Evolutionary conservation across 2,329 filamentous ascomycete species (phyloP), one percentile per base, ranked within the genome.

Genomic region (Ambrosiella cleistominuta): DNA sequence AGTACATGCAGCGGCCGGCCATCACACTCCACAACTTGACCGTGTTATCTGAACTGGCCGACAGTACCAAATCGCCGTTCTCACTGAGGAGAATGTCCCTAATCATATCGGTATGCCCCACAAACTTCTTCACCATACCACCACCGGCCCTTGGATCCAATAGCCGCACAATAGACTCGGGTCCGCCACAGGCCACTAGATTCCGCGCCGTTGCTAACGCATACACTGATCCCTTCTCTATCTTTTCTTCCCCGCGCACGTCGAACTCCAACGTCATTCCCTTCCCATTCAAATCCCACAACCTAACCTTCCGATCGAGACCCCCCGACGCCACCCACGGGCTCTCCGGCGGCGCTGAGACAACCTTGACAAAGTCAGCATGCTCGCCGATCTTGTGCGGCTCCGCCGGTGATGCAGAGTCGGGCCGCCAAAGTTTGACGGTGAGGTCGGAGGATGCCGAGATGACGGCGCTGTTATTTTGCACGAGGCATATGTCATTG

Each of bases 1-100:
- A 98, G 70, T 96, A 88, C 85, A 97, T 91, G 75, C 93, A 98
- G 64, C 93, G 80, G 58, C 93, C 93, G 19, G 89, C 91, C 9
- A 87, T 93, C 64, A 97, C 83, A 63, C 90, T 96, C 93, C 93
- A 98, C 60, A 97, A 82, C 72, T 98, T 98, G 73, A 98, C 85
- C 0, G 93, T 97, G 71, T 95, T 89, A 68, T 98, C 93, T 1
- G 91, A 91, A 64, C 90, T 95, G 12, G 88, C 90, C 0, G 91
- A 95, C 75, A 98, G 80, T 64, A 98, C 87, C 45, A 83, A 94
- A 67, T 95, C 89, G 44, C 88, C 90, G 61, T 86, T 82, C 64
- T 91, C 82, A 65, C 88, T 95, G 63, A 98, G 82, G 56, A 98
- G 74, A 62, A 98, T 89, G 64, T 91, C 85, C 53, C 93, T 83